These are phyloP conservation scores for Wickerhamomyces sp. DNA, from an alignment of 1,139 yeast genomes.

Conservation along the genomic window DNA sequence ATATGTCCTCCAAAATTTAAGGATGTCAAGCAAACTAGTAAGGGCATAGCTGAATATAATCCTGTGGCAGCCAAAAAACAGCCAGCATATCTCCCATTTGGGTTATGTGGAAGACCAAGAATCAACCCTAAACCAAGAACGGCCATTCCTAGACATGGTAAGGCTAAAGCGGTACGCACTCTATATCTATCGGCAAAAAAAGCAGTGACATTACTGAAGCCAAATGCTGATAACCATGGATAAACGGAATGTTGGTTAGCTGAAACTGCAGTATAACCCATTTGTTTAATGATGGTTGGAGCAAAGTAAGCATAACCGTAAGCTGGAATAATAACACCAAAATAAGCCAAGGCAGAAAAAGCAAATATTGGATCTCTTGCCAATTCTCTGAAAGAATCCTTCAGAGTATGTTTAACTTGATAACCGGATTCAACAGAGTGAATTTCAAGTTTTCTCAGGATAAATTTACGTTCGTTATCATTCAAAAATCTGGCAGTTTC, in stretches of 20 bases:
- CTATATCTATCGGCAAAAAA: constrained; percentile 35
- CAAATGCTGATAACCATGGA: constrained; percentile 42
- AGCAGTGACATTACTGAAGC: constrained; percentile 35
- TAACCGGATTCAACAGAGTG: constrained; percentile 36
- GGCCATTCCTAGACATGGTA: constrained; percentile 33
- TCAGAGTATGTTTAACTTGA: constrained; percentile 27
- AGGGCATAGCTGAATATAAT: constrained; percentile 69
- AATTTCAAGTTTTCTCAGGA: constrained; percentile 39
- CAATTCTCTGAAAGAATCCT: constrained; percentile 38
- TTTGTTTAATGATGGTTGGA: constrained; percentile 41
- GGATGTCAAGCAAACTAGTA: constrained; percentile 67
- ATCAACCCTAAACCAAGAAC: constrained; percentile 39
- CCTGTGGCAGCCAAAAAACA: constrained; percentile 67
- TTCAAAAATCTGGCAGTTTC: constrained; percentile 47
- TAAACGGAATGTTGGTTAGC: constrained; percentile 51
- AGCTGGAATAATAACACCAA: constrained; percentile 42
- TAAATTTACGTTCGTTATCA: constrained; percentile 36
- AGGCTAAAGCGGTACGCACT: constrained; percentile 31
- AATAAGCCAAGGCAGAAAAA: constrained; percentile 46
- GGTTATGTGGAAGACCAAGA: constrained; percentile 36
- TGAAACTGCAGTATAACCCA: constrained; percentile 40
- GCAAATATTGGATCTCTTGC: constrained; percentile 51
- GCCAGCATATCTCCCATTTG: constrained; percentile 57
- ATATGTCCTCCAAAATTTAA: constrained; percentile 60
- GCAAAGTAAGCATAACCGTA: constrained; percentile 49